Base-by-base conservation (phyloP, 345 rosid genomes). In the Acer negundo region DNA sequence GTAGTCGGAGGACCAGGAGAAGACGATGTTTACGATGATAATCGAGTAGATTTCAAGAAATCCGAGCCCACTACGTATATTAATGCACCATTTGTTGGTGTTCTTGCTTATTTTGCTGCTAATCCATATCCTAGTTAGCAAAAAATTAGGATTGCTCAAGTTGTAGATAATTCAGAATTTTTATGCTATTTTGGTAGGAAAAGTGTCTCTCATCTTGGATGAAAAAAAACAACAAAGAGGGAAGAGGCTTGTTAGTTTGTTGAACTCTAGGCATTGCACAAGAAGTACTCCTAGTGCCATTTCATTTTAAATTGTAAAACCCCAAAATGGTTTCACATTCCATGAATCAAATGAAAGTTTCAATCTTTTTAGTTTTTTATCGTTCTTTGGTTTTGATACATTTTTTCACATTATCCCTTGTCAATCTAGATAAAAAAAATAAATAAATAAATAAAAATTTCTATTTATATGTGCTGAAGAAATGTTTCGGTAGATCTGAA, bases 31-130 rank as follows among this genome's bases (percentile, higher is more conserved):
- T 96, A 87, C 59, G 88, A 74, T 0, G 99, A 96, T 73, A 85
- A 86, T 46, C 82, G 99, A 68, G 87, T 67, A 1, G 95, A 96
- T 82, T 96, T 85, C 72, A 84, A 83, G 87, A 92, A 88, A 84
- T 86, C 98, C 1, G 99, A 96, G 84, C 98, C 98, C 1, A 91
- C 99, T 0, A 96, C 99, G 4, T 94, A 96, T 63, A 96, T 96
- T 62, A 96, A 94, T 77, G 99, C 99, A 31, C 97, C 99, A 11
- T 92, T 94, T 74, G 98, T 96, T 24, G 99, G 99, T 7, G 98
- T 89, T 56, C 91, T 94, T 71, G 97, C 98, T 56, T 94, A 88
- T 74, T 90, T 96, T 81, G 94, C 94, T 2, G 98, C 95, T 19
- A 92, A 96, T 80, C 92, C 98, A 11, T 75, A 79, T 61, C 80